Conservation (phyloP, 768 basidiomycete genomes). For the Hemileccinum rubropunctum region DNA sequence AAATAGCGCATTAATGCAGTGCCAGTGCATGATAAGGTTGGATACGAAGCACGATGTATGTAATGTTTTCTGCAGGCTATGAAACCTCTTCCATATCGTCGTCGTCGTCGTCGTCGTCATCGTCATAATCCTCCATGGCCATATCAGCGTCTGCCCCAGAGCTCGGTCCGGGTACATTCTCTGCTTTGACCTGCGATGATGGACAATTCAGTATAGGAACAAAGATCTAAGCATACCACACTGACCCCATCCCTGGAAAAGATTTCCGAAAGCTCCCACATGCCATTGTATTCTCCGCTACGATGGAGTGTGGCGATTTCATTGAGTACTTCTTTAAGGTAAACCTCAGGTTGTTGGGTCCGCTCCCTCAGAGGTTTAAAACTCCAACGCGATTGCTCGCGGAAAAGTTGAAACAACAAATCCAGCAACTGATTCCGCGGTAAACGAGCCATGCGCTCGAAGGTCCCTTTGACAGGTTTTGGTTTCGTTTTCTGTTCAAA, state of each 20-base stretch:
- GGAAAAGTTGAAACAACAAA: constrained; percentile 74
- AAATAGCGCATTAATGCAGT: no score
- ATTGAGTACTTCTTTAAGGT: constrained; percentile 77
- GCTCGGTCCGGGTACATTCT: constrained; percentile 43
- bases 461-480: constrained; percentile 64
- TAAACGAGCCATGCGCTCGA: constrained; percentile 91
- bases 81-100: constrained; percentile 74
- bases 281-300: constrained; percentile 75
- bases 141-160: constrained; percentile 22
- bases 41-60: not conserved
- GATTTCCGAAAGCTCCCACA: constrained; percentile 76
- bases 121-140: constrained; percentile 41
- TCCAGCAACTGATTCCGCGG: constrained; percentile 87
- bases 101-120: constrained; percentile 57
- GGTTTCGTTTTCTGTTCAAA: constrained; percentile 54
- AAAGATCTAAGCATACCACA: constrained; percentile 6
- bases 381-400: constrained; percentile 77
- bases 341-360: constrained; percentile 83
- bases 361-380: constrained; percentile 73
- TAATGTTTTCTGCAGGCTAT: constrained; percentile 23
- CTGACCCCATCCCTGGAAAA: constrained; percentile 64
- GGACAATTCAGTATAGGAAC: constrained; percentile 4
- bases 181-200: constrained; percentile 40
- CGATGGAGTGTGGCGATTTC: constrained; percentile 78
- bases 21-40: not conserved